Base-by-base conservation (phyloP, 164 flowering plant genomes). In the Chloranthus sessilifolius region DNA sequence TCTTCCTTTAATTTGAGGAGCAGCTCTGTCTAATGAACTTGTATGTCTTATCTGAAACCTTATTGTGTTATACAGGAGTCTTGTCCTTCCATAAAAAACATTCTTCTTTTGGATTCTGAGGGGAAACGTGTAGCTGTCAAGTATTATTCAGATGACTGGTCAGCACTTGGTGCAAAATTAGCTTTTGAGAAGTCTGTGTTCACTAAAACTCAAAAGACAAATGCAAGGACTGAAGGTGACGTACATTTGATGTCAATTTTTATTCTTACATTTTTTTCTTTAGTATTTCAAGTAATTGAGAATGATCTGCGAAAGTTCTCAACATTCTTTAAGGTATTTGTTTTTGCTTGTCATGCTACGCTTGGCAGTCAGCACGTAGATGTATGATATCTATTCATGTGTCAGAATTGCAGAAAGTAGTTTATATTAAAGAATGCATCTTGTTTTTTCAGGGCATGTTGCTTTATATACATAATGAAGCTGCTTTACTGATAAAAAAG, bases 81-180 rank as follows among this genome's bases (percentile, higher is more conserved):
- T 4, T 62, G 74, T 54, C 87, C 82, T 47, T 54, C 66, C 1
- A 52, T 80, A 16, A 78, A 75, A 53, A 83, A 81, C 68, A 71
- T 83, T 25, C 78, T 83, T 30, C 72, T 80, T 25, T 47, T 83
- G 50, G 84, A 78, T 71, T 73, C 84, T 0, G 81, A 76, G 49
- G 90, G 86, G 44, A 74, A 71, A 35, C 82, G 84, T 36, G 72
- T 83, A 15, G 86, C 86, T 44, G 81, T 70, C 30, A 83, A 81
- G 62, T 77, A 70, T 50, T 75, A 59, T 36, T 68, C 76, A 4
- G 76, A 78, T 62, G 83, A 78, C 28, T 78, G 83, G 83, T 74
- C 78, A n/a, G 75, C 80, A 4, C 62, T 66, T 29, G 55, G 35
- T 55, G 61, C 78, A 8, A 73, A 75, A 65, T 68, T 63, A 43